These are phyloP conservation scores for Aureobasidium lini DNA, from an alignment of 2,329 filamentous ascomycete species.

Conservation along the genomic window DNA sequence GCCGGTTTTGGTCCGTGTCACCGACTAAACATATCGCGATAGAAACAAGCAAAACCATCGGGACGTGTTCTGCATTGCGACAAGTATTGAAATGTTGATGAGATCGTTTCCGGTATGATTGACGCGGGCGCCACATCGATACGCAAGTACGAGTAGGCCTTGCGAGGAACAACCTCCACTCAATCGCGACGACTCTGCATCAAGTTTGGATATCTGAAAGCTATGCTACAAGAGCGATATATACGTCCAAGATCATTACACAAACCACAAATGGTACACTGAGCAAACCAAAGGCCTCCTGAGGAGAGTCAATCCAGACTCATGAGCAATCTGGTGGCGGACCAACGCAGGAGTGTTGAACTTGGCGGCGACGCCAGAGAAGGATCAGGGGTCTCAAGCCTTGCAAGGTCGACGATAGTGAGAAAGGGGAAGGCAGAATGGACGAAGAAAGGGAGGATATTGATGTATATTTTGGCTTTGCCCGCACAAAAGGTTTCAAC, in stretches of 20 bases:
- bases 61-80: not conserved
- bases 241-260: too few relatives aligned
- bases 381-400: conserved; percentile 6
- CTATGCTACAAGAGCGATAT: too few relatives aligned
- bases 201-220: too few relatives aligned
- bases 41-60: not conserved
- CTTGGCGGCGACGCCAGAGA: not conserved
- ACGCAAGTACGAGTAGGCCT: too few relatives aligned
- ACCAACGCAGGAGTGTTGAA: not conserved
- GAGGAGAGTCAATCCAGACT: too few relatives aligned
- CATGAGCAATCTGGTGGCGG: not conserved
- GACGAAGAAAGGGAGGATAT: not conserved
- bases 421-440: conserved; percentile 5
- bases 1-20: conserved; percentile 17
- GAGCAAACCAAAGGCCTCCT: too few relatives aligned
- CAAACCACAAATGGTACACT: too few relatives aligned
- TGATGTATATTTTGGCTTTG: not conserved
- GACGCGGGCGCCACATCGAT: too few relatives aligned
- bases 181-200: too few relatives aligned
- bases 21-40: not conserved
- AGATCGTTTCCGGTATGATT: too few relatives aligned
- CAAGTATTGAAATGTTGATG: not conserved
- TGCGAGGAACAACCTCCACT: too few relatives aligned
- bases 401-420: conserved; percentile 2
- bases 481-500: not conserved